These are phyloP conservation scores for Suillus subaureus DNA, from an alignment of 768 basidiomycete species.

Conservation along the genomic window DNA sequence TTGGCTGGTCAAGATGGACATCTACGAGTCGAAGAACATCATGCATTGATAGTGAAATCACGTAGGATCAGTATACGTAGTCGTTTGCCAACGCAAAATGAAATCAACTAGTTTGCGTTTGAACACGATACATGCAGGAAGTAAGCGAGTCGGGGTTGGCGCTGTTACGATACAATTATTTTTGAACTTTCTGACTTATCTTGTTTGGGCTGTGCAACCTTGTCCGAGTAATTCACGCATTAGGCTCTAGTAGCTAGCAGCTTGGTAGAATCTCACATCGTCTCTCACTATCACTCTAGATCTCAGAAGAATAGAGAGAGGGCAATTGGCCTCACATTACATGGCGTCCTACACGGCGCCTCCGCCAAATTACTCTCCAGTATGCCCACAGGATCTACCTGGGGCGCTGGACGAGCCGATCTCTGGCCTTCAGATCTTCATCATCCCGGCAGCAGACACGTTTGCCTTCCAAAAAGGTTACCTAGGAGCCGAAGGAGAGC, in stretches of 20 bases:
- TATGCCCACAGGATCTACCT: conserved; percentile 34
- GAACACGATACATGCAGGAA: too few relatives aligned
- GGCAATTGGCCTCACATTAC: conserved; percentile 1
- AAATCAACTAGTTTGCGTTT: too few relatives aligned
- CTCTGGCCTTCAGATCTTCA: conserved; percentile 63
- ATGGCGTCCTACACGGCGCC: conserved; percentile 47
- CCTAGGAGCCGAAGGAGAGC: conserved; percentile 81
- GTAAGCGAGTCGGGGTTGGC: too few relatives aligned
- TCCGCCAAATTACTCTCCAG: conserved; percentile 64
- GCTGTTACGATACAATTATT: neutral
- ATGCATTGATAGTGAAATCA: too few relatives aligned
- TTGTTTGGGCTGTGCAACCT: neutral
- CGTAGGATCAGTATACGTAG: too few relatives aligned
- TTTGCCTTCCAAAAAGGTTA: conserved; percentile 86
- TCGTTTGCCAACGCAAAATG: too few relatives aligned
- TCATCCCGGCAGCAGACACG: conserved; percentile 69
- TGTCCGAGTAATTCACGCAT: too few relatives aligned
- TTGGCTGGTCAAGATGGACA: too few relatives aligned
- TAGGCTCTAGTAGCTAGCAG: neutral
- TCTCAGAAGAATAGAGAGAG: neutral
- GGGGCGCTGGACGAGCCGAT: conserved; percentile 16
- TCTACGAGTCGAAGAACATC: too few relatives aligned
- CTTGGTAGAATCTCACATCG: neutral
- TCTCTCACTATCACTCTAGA: neutral
- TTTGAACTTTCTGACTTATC: neutral